Conservation (phyloP, 208 protist species). For the Trypanosoma avium region DNA sequence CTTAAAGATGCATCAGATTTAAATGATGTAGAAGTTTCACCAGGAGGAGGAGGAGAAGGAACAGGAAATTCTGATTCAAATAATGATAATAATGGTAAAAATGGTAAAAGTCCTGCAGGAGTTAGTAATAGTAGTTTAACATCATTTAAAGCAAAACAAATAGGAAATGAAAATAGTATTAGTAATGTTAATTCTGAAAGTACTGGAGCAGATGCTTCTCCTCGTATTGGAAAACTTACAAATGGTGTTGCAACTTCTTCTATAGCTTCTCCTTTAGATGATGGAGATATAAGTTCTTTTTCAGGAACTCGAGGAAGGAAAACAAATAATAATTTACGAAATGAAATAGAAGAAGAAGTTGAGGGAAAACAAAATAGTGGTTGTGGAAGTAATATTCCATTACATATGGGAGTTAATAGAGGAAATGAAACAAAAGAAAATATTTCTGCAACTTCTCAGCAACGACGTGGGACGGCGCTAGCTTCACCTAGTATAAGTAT, state of each 20-base stretch:
- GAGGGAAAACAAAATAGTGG: background rate
- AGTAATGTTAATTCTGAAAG: background rate
- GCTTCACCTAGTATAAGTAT: background rate
- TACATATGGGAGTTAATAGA: background rate
- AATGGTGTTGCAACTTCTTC: background rate
- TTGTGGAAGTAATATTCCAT: slow-evolving; percentile 7
- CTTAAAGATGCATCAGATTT: slow-evolving; percentile 3
- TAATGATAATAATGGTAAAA: no score
- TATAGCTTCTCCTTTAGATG: background rate
- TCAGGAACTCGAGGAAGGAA: background rate
- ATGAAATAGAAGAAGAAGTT: background rate
- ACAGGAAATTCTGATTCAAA: no score
- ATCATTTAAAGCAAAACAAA: background rate
- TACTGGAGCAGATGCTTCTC: background rate
- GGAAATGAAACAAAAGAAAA: background rate
- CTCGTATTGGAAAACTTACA: no score
- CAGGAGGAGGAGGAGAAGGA: no score
- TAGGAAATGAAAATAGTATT: background rate
- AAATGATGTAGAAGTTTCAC: background rate
- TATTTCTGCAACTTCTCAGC: background rate
- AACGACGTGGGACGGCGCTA: background rate
- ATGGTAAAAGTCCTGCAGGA: no score
- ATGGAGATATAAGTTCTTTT: background rate
- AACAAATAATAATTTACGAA: background rate
- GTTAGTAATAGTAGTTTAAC: background rate